phyloP scores from a whole-genome alignment of 192 early-diverging fungal species.

The Backusella westeae region DNA sequence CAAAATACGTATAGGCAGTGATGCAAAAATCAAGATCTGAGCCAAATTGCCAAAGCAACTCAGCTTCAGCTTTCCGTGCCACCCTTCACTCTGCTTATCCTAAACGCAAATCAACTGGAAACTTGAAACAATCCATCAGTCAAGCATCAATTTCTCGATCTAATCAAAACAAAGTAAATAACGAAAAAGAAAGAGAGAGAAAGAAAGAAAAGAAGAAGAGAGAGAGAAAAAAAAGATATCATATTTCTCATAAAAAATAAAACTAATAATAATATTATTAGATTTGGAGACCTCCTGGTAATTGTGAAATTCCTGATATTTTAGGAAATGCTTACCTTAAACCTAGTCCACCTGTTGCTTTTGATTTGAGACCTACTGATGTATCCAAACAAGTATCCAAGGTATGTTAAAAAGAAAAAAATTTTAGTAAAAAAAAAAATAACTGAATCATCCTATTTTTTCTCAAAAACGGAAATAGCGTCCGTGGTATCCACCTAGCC shows the following conservation, averaged over 20 bases:
- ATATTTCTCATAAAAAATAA: background rate
- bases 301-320: slow-evolving; percentile 37
- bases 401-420: slow-evolving; percentile 5
- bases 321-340: slow-evolving; percentile 36
- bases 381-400: slow-evolving; percentile 28
- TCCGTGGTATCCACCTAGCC: slow-evolving; percentile 38
- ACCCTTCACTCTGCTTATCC: slow-evolving; percentile 15
- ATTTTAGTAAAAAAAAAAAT: background rate
- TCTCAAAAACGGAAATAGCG: slow-evolving; percentile 18
- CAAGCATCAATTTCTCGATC: background rate
- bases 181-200: background rate
- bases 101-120: slow-evolving; percentile 32
- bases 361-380: slow-evolving; percentile 24
- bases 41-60: slow-evolving; percentile 18
- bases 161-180: background rate
- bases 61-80: background rate
- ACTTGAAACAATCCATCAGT: slow-evolving; percentile 16
- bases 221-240: background rate
- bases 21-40: slow-evolving; percentile 33
- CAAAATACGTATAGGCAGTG: background rate
- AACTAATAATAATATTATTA: background rate
- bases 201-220: background rate
- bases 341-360: slow-evolving; percentile 22
- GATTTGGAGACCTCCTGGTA: slow-evolving; percentile 35
- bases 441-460: background rate